These are phyloP conservation scores for Drechslerella dactyloides DNA, from an alignment of 2,329 filamentous ascomycete species.

Conservation along the genomic window DNA sequence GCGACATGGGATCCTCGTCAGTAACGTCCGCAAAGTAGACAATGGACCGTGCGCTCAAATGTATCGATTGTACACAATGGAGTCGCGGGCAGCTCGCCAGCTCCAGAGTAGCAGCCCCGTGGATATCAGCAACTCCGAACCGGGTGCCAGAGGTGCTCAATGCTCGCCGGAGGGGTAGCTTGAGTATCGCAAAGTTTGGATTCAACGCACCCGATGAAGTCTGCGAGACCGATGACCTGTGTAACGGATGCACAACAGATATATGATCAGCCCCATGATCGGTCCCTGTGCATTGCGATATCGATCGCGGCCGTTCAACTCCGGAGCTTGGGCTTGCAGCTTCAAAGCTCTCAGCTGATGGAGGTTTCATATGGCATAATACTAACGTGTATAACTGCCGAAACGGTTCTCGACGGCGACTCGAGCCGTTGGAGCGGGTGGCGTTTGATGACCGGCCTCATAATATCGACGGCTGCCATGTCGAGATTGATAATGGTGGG, in stretches of 20 bases:
- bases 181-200: not conserved
- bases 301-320: not conserved
- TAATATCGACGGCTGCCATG: slow-evolving; percentile 5
- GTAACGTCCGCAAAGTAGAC: not conserved
- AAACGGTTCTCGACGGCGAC: slow-evolving; percentile 70
- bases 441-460: slow-evolving; percentile 24
- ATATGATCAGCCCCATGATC: slow-evolving; percentile 35
- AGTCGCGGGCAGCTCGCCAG: too few relatives aligned
- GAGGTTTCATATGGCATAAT: slow-evolving; percentile 26
- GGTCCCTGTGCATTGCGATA: not conserved
- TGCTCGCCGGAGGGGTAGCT: slow-evolving; percentile 9
- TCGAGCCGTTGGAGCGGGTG: slow-evolving; percentile 71
- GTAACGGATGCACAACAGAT: slow-evolving; percentile 23
- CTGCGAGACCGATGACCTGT: slow-evolving; percentile 45
- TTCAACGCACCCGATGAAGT: slow-evolving; percentile 44
- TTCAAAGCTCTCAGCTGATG: slow-evolving; percentile 2
- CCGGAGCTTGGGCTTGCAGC: not conserved
- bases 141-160: not conserved
- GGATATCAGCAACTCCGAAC: too few relatives aligned
- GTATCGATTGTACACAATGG: too few relatives aligned
- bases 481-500: not conserved
- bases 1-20: slow-evolving; percentile 37
- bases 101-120: too few relatives aligned
- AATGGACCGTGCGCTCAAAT: too few relatives aligned
- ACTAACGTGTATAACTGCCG: slow-evolving; percentile 67